phyloP scores from a whole-genome alignment of 108 stramenopile species.

The Skeletonema tropicum region DNA sequence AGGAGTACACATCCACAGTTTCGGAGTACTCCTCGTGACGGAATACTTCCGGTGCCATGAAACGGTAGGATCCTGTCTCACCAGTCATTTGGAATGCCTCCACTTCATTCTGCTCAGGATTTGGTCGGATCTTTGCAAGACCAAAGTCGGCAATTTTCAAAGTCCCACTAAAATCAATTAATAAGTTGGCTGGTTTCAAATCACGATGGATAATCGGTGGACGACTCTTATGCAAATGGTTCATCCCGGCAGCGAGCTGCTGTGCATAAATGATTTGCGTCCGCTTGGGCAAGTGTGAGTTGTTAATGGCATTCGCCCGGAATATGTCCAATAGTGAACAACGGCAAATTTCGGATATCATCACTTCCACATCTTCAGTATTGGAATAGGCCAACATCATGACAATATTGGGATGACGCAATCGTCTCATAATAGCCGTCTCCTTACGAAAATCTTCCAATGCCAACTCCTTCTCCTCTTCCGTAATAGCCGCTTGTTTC shows the following conservation, averaged over 20 bases:
- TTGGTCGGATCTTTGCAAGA: slow-evolving; percentile 86
- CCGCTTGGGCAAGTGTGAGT: slow-evolving; percentile 65
- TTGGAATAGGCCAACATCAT: slow-evolving; percentile 84
- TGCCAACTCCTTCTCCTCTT: slow-evolving; percentile 65
- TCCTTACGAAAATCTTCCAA: slow-evolving; percentile 81
- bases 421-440: slow-evolving; percentile 70
- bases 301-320: slow-evolving; percentile 73
- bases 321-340: slow-evolving; percentile 85
- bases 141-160: slow-evolving; percentile 97
- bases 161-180: slow-evolving; percentile 86
- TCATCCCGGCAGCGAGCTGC: slow-evolving; percentile 89
- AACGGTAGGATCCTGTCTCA: slow-evolving; percentile 87
- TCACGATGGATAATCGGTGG: slow-evolving; percentile 94
- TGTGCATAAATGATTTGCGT: slow-evolving; percentile 76
- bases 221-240: slow-evolving; percentile 88
- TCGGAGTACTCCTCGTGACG: slow-evolving; percentile 85
- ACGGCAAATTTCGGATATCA: slow-evolving; percentile 88
- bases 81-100: slow-evolving; percentile 86
- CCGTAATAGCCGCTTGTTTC: slow-evolving; percentile 42
- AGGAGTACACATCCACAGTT: slow-evolving; percentile 91
- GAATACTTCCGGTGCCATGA: slow-evolving; percentile 93
- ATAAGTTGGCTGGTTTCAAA: slow-evolving; percentile 86
- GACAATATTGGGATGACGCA: slow-evolving; percentile 86
- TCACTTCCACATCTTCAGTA: slow-evolving; percentile 75
- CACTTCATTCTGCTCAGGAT: slow-evolving; percentile 61